Evolutionary conservation across 2,329 filamentous ascomycete species (phyloP), one percentile per base, ranked within the genome.

Genomic region (Botrytis medusae): DNA sequence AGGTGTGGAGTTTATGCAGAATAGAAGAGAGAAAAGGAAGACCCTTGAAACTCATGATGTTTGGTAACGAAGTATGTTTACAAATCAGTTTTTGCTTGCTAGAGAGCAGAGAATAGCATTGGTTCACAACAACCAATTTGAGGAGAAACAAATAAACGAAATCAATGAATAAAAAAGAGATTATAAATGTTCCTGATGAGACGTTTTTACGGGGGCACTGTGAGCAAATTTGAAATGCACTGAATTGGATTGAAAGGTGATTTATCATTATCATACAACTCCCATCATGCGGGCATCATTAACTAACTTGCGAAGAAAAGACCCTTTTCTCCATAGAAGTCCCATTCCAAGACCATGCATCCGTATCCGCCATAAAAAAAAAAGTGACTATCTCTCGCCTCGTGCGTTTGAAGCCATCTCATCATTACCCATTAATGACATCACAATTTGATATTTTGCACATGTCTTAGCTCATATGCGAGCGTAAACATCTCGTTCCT

Each of bases 181-280:
- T 44, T 32, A 57, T 57, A 57, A 51, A 69, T 69, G 6, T 5
- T 3, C 22, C 10, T 32, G 5, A n/a, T 4, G 37, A 4, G 18
- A 6, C 44, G 12, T 10, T 37, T 5, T 37, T 18, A 37, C n/a
- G 3, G 34, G 14, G 14, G 20, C 63, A 67, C 63, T 20, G 18
- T 57, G 25, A 42, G 46, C 48, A 20, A 29, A 68, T 40, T 16
- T 37, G 14, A 68, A 32, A 22, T 10, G 9, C 42, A 40, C 16
- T 34, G 20, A 25, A 54, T 29, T n/a, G 12, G 14, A 22, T 37
- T 54, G n/a, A 42, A 48, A 48, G 54, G 51, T n/a, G 2, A 10
- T 29, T 70, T 63, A 60, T 65, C 54, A 40, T 71, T 72, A 72
- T 72, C 44, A 69, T 60, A 54, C 48, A 61, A 70, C 9, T 37